A percentile compares a stretch with the other conserved stretches of the same genome.
These are phyloP conservation scores for Chenopodium quinoa DNA, from an alignment of 148 eudicot genomes.

Conservation along the genomic window DNA sequence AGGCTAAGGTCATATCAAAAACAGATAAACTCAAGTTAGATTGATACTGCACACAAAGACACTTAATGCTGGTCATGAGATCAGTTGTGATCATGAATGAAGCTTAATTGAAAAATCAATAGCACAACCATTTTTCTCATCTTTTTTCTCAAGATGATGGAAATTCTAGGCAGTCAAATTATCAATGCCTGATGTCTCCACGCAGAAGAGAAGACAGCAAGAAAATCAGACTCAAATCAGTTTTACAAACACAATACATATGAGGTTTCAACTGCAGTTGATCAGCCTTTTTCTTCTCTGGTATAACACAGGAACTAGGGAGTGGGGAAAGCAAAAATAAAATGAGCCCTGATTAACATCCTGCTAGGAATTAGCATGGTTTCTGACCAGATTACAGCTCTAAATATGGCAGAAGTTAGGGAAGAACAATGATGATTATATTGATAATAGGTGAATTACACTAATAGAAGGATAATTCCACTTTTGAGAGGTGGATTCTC, in stretches of 20 bases:
- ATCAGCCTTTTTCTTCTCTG: background rate
- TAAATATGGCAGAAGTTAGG: too few species aligned
- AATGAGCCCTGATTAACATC: conserved; percentile 1
- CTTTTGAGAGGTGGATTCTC: too few species aligned
- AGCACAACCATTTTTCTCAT: background rate
- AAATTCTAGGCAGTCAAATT: background rate
- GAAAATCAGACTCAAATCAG: background rate
- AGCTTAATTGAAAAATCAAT: background rate
- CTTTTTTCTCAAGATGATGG: background rate
- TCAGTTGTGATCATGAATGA: background rate
- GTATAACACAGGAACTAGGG: background rate
- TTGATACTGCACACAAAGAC: conserved; percentile 3
- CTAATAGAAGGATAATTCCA: too few species aligned
- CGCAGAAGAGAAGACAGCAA: background rate
- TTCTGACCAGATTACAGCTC: too few species aligned
- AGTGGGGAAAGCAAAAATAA: background rate
- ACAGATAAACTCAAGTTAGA: conserved; percentile 13
- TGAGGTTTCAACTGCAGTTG: background rate
- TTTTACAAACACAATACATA: background rate
- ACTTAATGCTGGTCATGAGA: background rate
- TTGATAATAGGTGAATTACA: too few species aligned
- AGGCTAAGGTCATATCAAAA: conserved; percentile 42
- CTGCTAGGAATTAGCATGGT: too few species aligned
- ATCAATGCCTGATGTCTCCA: background rate
- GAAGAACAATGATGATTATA: too few species aligned